Evolutionary conservation across 345 rosid genomes (phyloP).

Genomic region (Capsella bursapastoris): DNA sequence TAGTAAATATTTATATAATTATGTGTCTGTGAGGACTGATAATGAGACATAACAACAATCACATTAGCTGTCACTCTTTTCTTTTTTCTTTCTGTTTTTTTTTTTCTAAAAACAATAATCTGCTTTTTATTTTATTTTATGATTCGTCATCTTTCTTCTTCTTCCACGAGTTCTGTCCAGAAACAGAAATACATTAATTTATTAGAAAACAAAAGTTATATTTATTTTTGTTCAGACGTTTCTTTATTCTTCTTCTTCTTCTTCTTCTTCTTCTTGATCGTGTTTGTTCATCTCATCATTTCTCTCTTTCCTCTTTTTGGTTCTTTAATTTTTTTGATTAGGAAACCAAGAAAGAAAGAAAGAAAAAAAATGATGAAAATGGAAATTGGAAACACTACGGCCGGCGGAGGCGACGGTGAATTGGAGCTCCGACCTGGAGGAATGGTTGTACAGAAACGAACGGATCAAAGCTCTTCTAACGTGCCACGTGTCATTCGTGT

Average conservation of each 20-base stretch:
- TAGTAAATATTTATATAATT: background rate
- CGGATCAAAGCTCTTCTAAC: conserved; percentile 54
- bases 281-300: conserved; percentile 38
- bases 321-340: conserved; percentile 16
- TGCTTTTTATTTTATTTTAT: background rate
- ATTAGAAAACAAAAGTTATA: conserved; percentile 13
- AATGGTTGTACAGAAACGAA: conserved; percentile 90
- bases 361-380: conserved; percentile 32
- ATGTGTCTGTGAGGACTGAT: conserved; percentile 23
- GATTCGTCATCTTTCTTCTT: background rate
- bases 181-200: conserved; percentile 16
- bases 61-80: conserved; percentile 38
- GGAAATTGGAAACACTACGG: background rate
- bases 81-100: background rate
- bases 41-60: conserved; percentile 40
- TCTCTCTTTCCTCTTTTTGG: background rate
- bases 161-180: conserved; percentile 28
- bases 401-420: conserved; percentile 44
- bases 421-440: conserved; percentile 80
- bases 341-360: background rate
- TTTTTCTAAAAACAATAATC: background rate
- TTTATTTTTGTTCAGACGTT: conserved; percentile 29
- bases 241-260: background rate
- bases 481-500: conserved; percentile 77
- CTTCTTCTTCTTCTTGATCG: background rate